Evolutionary conservation across 352 stramenopile species (phyloP).

Genomic region (Globisporangium paroecandrum): DNA sequence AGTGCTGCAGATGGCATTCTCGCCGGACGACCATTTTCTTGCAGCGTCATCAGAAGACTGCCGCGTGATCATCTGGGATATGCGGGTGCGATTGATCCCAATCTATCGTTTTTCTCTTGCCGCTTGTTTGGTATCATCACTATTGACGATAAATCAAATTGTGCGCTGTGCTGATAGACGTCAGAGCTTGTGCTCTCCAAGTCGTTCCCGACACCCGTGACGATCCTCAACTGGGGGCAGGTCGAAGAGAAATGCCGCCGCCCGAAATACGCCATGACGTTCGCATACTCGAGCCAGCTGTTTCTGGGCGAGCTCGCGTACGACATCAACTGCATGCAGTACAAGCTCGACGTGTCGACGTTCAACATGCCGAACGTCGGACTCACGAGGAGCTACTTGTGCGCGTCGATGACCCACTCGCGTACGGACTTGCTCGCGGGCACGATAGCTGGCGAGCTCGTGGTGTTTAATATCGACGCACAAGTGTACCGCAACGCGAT

Average conservation of each 20-base stretch:
- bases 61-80: constrained; percentile 71
- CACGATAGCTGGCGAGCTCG: constrained; percentile 75
- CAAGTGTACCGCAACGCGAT: constrained; percentile 64
- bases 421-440: constrained; percentile 60
- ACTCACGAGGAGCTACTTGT: constrained; percentile 67
- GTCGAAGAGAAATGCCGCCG: constrained; percentile 67
- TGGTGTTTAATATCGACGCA: constrained; percentile 79
- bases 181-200: constrained; percentile 69
- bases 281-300: constrained; percentile 69
- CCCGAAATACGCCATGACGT: constrained; percentile 62
- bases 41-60: constrained; percentile 62
- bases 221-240: constrained; percentile 64
- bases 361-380: constrained; percentile 75
- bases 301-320: constrained; percentile 60
- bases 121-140: constrained; percentile 1
- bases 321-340: constrained; percentile 78
- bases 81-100: constrained; percentile 33
- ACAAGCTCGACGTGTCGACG: constrained; percentile 58
- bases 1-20: constrained; percentile 70
- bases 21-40: constrained; percentile 74
- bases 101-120: background rate
- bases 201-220: constrained; percentile 56
- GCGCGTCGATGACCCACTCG: constrained; percentile 46
- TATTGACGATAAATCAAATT: background rate
- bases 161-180: constrained; percentile 32